Percentiles rank a stretch among this genome's conserved stretches.
Conservation (phyloP, 1,139 yeast genomes). For the Pichia sp. region DNA sequence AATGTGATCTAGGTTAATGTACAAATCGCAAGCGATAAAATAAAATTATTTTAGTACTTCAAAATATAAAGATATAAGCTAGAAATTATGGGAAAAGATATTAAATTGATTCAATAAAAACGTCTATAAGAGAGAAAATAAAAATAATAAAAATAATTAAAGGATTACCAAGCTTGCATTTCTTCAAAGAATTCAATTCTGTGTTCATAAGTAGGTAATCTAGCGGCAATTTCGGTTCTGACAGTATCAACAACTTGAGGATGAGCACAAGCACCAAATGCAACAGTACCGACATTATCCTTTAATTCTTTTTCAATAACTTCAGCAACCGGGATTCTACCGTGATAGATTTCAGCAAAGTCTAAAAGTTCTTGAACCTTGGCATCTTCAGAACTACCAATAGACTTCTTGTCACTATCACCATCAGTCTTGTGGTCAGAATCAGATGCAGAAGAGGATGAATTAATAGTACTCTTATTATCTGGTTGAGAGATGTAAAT, state of each 20-base stretch:
- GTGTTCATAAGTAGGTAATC: conserved; percentile 11
- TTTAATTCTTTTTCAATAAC: conserved; percentile 38
- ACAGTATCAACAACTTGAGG: conserved; percentile 51
- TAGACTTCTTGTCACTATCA: background rate
- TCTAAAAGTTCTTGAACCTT: conserved; percentile 25
- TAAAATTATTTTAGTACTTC: no score
- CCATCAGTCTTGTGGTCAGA: conserved; percentile 1
- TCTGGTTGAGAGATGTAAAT: conserved; percentile 42
- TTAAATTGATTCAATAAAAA: no score
- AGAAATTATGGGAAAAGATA: no score
- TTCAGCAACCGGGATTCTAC: conserved; percentile 44
- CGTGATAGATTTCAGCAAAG: conserved; percentile 42
- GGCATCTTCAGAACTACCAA: background rate
- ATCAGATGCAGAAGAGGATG: background rate
- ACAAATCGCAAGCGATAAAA: no score
- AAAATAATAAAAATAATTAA: no score
- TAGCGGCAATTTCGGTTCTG: conserved; percentile 33
- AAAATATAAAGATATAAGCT: no score
- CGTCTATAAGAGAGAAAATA: no score
- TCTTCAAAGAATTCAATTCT: conserved; percentile 31
- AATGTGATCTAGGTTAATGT: no score
- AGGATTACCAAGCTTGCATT: conserved; percentile 29
- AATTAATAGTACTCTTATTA: background rate
- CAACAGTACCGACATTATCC: conserved; percentile 41
- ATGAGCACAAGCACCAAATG: conserved; percentile 48